Conservation (phyloP, 768 basidiomycete genomes). For the Mycena kentingensis region DNA sequence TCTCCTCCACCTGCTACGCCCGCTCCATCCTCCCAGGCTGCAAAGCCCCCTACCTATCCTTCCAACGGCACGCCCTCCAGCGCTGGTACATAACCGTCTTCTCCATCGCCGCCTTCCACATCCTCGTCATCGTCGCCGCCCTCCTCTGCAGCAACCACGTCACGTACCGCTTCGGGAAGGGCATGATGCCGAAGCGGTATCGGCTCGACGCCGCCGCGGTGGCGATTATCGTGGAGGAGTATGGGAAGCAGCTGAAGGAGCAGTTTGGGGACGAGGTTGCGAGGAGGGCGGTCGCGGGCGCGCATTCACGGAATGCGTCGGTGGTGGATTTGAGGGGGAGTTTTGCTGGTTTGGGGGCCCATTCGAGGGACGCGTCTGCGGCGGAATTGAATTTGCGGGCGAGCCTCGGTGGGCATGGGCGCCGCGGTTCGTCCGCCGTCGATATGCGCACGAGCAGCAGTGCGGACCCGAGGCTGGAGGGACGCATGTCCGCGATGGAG, state of each 20-base stretch:
- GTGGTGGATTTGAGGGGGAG: no score
- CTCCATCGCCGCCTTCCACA: conserved; percentile 66
- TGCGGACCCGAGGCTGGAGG: no score
- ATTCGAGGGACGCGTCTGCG: no score
- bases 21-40: conserved; percentile 73
- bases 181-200: conserved; percentile 86
- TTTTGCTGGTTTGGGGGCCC: no score
- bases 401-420: no score
- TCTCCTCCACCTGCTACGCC: conserved; percentile 73
- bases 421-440: no score
- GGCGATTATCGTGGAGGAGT: conserved; percentile 85
- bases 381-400: no score
- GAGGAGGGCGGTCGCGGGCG: no score
- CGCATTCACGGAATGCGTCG: no score
- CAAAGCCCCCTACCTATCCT: conserved; percentile 62
- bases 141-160: conserved; percentile 81
- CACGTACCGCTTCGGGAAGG: conserved; percentile 86
- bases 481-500: no score
- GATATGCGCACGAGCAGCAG: no score
- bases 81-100: conserved; percentile 71
- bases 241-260: conserved; percentile 73
- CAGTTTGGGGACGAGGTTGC: no score
- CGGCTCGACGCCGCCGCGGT: conserved; percentile 71
- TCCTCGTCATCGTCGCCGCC: conserved; percentile 61
- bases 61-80: conserved; percentile 55